Conservation (phyloP, 441 rosid genomes). For the Hura crepitans region DNA sequence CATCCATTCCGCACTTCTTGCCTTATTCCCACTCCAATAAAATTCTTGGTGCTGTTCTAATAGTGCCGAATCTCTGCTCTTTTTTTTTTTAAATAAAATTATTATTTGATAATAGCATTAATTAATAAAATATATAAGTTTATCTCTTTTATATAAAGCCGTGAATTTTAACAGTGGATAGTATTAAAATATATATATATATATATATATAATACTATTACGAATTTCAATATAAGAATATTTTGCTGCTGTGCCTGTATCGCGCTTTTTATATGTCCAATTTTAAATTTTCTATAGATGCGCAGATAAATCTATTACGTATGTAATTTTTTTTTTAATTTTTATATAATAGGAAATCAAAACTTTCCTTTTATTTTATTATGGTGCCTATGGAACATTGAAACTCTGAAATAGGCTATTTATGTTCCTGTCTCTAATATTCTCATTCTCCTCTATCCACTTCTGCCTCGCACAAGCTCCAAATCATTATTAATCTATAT, state of each 20-base stretch:
- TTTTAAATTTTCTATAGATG: neutral
- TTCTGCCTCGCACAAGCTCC: conserved; percentile 11
- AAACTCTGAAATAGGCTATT: conserved; percentile 19
- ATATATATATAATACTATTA: neutral
- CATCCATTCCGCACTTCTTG: no score
- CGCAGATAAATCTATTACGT: neutral
- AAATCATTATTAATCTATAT: no score
- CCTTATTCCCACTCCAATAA: no score
- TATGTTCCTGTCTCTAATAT: conserved; percentile 21
- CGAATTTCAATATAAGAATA: neutral
- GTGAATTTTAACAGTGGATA: neutral
- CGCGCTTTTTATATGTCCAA: neutral
- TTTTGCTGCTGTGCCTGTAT: neutral
- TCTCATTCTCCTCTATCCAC: conserved; percentile 30
- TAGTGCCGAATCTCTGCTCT: no score
- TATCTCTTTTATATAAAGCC: no score
- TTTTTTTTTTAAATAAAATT: no score
- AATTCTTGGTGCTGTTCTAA: no score
- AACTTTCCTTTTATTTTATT: no score
- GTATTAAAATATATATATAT: neutral
- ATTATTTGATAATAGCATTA: no score
- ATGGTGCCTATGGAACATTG: conserved; percentile 9
- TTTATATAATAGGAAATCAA: no score
- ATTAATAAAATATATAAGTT: no score
- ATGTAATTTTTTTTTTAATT: neutral